phyloP scores from a whole-genome alignment of 192 early-diverging fungal genomes.

The Backusella australiensis region DNA sequence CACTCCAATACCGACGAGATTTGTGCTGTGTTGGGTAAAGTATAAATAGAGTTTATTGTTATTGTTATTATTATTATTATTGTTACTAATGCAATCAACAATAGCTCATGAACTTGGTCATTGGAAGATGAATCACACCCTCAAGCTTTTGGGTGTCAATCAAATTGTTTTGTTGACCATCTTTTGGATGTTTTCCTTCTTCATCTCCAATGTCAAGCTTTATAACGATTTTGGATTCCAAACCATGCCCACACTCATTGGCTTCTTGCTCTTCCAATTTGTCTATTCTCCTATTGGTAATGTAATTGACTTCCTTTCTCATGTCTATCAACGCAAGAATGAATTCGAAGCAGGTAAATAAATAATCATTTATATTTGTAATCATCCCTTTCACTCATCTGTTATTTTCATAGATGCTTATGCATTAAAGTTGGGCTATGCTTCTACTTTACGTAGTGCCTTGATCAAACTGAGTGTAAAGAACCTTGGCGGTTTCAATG shows the following conservation, averaged over 20 bases:
- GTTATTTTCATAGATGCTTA: constrained; percentile 60
- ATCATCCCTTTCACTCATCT: background rate
- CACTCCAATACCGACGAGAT: constrained; percentile 84
- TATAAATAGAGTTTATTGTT: background rate
- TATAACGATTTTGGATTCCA: constrained; percentile 88
- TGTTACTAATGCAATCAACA: background rate
- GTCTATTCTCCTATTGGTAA: constrained; percentile 80
- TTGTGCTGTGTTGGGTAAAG: constrained; percentile 85
- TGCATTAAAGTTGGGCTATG: constrained; percentile 83
- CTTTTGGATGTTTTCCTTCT: constrained; percentile 76
- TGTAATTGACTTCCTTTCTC: constrained; percentile 70
- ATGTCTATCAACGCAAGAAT: constrained; percentile 78
- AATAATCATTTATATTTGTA: background rate
- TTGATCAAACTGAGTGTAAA: constrained; percentile 90
- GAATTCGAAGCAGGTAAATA: constrained; percentile 81
- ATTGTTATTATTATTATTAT: too few species aligned
- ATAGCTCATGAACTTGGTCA: constrained; percentile 94
- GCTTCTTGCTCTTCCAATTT: constrained; percentile 89
- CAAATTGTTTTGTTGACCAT: constrained; percentile 77
- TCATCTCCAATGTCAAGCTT: constrained; percentile 70
- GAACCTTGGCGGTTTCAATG: constrained; percentile 85
- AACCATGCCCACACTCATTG: constrained; percentile 77
- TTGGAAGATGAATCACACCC: constrained; percentile 85
- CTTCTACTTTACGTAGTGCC: constrained; percentile 63
- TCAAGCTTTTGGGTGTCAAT: constrained; percentile 67